Evolutionary conservation across 257 asterid species (phyloP).

Genomic region (Solanum verrucosum): DNA sequence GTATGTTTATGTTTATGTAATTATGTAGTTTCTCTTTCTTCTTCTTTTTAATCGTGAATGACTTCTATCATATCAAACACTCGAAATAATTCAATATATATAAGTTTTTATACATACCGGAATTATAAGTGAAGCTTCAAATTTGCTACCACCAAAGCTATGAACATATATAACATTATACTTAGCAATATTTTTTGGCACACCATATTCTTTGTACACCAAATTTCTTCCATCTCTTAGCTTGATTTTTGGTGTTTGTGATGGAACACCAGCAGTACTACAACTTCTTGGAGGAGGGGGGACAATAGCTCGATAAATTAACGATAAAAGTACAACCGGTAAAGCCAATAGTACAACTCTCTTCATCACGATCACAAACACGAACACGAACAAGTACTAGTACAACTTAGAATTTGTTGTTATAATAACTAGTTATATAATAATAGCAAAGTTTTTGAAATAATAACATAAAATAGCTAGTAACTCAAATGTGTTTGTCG

Average conservation of each 20-base stretch:
- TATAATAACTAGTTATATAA: not conserved
- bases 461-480: not conserved
- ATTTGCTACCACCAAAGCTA: conserved; percentile 54
- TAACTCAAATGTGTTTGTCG: not conserved
- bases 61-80: not conserved
- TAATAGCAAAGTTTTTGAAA: not conserved
- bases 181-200: conserved; percentile 44
- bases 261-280: conserved; percentile 52
- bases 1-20: too few species aligned
- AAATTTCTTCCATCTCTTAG: conserved; percentile 76
- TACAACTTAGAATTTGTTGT: not conserved
- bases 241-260: conserved; percentile 43
- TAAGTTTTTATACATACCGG: conserved; percentile 32
- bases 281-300: conserved; percentile 63
- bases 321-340: conserved; percentile 36
- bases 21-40: not conserved
- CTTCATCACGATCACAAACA: not conserved
- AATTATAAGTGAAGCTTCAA: conserved; percentile 35
- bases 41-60: not conserved
- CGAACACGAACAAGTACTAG: not conserved
- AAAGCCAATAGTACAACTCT: conserved; percentile 25
- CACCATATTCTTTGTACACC: conserved; percentile 79
- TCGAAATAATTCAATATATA: not conserved
- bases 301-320: conserved; percentile 38
- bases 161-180: conserved; percentile 59